A percentile compares a stretch with the other conserved stretches of the same genome.
Evolutionary conservation across 306 rosid species (phyloP).

Genomic region (Malus sieversii): DNA sequence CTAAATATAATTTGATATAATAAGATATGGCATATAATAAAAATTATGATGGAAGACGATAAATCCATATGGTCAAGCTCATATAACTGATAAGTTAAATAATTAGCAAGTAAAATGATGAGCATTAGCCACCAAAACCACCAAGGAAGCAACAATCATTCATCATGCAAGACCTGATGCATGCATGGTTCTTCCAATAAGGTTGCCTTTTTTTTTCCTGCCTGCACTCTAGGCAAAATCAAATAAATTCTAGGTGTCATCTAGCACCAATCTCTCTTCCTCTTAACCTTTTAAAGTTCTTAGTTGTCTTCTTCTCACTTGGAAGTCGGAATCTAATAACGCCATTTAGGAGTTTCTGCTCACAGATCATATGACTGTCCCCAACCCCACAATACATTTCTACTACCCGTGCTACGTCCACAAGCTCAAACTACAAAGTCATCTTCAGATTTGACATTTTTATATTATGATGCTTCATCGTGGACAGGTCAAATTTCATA

Average conservation of each 20-base stretch:
- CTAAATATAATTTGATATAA: background rate
- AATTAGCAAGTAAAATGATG: background rate
- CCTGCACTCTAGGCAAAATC: too few species aligned
- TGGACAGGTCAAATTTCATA: background rate
- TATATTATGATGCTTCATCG: background rate
- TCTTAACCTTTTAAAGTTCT: too few species aligned
- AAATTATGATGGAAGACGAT: background rate
- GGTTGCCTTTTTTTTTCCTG: background rate
- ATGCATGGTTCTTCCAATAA: background rate
- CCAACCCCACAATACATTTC: background rate
- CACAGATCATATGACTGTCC: background rate
- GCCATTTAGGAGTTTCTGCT: background rate
- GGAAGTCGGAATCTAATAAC: background rate
- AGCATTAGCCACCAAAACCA: background rate
- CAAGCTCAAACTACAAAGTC: background rate
- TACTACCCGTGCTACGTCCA: background rate
- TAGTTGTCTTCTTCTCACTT: background rate
- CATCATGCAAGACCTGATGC: background rate
- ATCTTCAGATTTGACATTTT: background rate
- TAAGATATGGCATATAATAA: background rate
- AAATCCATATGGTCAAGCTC: background rate
- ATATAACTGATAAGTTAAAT: background rate
- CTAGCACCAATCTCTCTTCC: too few species aligned
- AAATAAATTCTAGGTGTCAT: too few species aligned
- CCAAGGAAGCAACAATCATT: background rate